Conservation (phyloP, 2,329 filamentous ascomycete species). For the Ceratocystis huliohia region DNA sequence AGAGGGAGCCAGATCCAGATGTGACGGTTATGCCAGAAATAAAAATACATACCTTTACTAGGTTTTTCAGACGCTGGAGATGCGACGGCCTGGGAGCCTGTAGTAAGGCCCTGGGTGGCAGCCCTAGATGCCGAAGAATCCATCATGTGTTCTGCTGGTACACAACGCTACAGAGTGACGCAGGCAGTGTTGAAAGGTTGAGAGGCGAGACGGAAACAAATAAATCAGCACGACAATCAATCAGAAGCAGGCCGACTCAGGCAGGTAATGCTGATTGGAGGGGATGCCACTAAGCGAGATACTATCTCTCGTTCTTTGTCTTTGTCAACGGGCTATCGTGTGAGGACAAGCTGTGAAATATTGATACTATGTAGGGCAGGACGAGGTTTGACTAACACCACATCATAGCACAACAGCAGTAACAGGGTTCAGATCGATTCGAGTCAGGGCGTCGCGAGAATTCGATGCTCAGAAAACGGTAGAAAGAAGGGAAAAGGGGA, state of each 20-base stretch:
- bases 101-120: conserved; percentile 10
- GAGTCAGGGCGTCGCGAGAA: not conserved
- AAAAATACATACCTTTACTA: conserved; percentile 18
- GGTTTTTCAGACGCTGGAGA: conserved; percentile 16
- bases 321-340: not conserved
- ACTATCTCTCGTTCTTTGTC: not conserved
- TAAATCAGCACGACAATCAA: not conserved
- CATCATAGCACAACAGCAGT: not conserved
- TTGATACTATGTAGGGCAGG: not conserved
- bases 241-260: not conserved
- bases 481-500: not conserved
- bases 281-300: not conserved
- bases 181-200: not conserved
- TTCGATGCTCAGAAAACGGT: not conserved
- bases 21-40: not conserved
- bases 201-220: not conserved
- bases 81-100: conserved; percentile 11
- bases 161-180: not conserved
- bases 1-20: not conserved
- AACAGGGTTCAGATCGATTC: not conserved
- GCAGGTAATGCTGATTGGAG: not conserved
- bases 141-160: not conserved
- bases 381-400: conserved; percentile 2
- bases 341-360: not conserved
- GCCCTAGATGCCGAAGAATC: not conserved